A percentile compares a stretch with the other conserved stretches of the same genome.
These are phyloP conservation scores for Endocarpon pusillum DNA, from an alignment of 495 filamentous ascomycete genomes.

Conservation along the genomic window DNA sequence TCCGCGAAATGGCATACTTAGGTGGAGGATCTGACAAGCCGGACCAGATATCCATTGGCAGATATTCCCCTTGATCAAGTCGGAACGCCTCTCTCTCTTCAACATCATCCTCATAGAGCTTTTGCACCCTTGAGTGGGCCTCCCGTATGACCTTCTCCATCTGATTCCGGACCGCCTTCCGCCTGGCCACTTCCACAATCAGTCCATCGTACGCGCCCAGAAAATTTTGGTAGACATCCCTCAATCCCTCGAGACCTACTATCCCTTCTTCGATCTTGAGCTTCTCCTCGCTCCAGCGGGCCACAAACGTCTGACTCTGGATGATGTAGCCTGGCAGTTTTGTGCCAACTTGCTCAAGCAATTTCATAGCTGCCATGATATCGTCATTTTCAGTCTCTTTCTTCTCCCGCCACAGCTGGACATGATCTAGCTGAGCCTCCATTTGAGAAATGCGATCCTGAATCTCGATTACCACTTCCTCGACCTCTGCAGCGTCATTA, in stretches of 20 bases:
- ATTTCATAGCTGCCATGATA: constrained; percentile 49
- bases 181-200: constrained; percentile 62
- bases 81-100: constrained; percentile 63
- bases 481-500: constrained; percentile 71
- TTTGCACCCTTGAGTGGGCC: constrained; percentile 56
- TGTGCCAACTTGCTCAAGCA: constrained; percentile 31
- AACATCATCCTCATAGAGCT: constrained; percentile 56
- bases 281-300: constrained; percentile 60
- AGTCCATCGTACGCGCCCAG: constrained; percentile 67
- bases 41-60: constrained; percentile 84
- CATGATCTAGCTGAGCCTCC: constrained; percentile 31
- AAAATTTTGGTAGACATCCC: constrained; percentile 69
- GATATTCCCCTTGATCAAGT: constrained; percentile 63
- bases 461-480: constrained; percentile 78
- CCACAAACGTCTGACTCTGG: constrained; percentile 51
- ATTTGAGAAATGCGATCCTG: constrained; percentile 58
- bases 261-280: constrained; percentile 47
- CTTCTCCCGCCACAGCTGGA: constrained; percentile 25
- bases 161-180: constrained; percentile 50
- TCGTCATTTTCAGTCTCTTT: constrained; percentile 34
- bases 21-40: constrained; percentile 44
- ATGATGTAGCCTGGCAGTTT: constrained; percentile 50
- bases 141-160: constrained; percentile 59
- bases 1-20: constrained; percentile 34
- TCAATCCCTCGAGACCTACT: constrained; percentile 53